Evolutionary conservation across 768 basidiomycete genomes (phyloP), one percentile per base, ranked within the genome.

Genomic region (Grammothele lineata): DNA sequence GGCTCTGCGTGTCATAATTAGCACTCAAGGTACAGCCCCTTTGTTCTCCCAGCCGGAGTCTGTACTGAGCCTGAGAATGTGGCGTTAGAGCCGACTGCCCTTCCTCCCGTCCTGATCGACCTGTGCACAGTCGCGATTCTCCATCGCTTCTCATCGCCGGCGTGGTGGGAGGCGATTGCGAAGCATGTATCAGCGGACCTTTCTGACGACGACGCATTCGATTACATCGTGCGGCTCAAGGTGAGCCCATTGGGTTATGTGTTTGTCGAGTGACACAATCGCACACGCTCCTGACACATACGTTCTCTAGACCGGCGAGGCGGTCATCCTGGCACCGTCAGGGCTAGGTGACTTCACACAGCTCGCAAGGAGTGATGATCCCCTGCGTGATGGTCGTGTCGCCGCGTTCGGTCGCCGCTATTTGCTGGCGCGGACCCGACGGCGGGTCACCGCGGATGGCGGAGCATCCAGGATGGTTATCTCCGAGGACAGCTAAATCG

Each of bases 71-170:
- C n/a, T n/a, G n/a, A n/a, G n/a, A n/a, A n/a, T n/a, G n/a, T n/a
- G n/a, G 9, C 24, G 40, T 6, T 55, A 87, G 83, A 88, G 50
- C 87, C 87, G 0, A 87, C 84, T 0, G 79, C 86, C 4, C 76
- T 87, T 1, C 85, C 85, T 3, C 72, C 83, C 0, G 77, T 81
- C 0, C 63, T 88, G 3, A 66, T 88, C 1, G 85, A 85, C 48
- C 68, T 87, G 1, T 86, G 84, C 44, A 77, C 77, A 1, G 66
- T 86, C 0, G 63, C 78, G 0, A 75, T 88, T n/a, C 53, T 87
- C 2, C 86, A 87, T 52, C 71, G 86, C 1, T 88, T 88, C 60
- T 85, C 85, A 0, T 87, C 87, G 0, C 82, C 83, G 0, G 71
- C 81, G 2, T 87, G 86, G 86, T 85, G 83, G 80, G 72, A 80